A percentile compares a stretch with the other conserved stretches of the same genome.
Evolutionary conservation across 2,329 filamentous ascomycete genomes (phyloP).

Genomic region (Alternaria consortialis): DNA sequence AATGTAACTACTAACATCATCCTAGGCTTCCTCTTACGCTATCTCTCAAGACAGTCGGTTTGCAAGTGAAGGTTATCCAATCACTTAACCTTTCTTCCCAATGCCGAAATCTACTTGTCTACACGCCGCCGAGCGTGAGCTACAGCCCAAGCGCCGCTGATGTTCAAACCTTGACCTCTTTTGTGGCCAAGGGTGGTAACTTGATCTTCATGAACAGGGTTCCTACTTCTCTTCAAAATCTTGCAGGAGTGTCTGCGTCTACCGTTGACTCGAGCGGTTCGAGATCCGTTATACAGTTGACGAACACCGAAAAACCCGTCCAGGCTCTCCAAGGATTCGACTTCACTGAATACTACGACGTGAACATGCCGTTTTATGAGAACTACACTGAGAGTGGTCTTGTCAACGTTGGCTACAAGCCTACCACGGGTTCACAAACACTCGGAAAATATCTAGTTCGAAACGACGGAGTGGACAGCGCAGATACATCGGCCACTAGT

Average conservation of each 20-base stretch:
- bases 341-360: constrained; percentile 13
- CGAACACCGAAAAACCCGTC: constrained; percentile 4
- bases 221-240: constrained; percentile 9
- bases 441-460: constrained; percentile 9
- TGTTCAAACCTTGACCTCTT: constrained; percentile 7
- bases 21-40: constrained; percentile 10
- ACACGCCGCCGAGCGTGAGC: constrained; percentile 12
- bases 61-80: constrained; percentile 14
- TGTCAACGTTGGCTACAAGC: constrained; percentile 16
- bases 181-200: constrained; percentile 11
- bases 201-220: constrained; percentile 18
- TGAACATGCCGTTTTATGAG: constrained; percentile 13
- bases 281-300: constrained; percentile 12
- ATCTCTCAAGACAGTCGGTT: constrained; percentile 11
- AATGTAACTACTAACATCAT: background rate
- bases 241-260: constrained; percentile 14
- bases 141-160: constrained; percentile 13
- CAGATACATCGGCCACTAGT: constrained; percentile 9
- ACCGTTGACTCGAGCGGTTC: constrained; percentile 8
- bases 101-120: constrained; percentile 13
- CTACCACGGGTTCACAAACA: constrained; percentile 9
- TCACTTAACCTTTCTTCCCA: constrained; percentile 8
- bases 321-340: constrained; percentile 14
- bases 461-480: constrained; percentile 7
- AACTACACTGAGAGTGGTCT: constrained; percentile 12